These are phyloP conservation scores for Paspalum vaginatum DNA, from an alignment of 176 grass and related monocot species.

Conservation along the genomic window DNA sequence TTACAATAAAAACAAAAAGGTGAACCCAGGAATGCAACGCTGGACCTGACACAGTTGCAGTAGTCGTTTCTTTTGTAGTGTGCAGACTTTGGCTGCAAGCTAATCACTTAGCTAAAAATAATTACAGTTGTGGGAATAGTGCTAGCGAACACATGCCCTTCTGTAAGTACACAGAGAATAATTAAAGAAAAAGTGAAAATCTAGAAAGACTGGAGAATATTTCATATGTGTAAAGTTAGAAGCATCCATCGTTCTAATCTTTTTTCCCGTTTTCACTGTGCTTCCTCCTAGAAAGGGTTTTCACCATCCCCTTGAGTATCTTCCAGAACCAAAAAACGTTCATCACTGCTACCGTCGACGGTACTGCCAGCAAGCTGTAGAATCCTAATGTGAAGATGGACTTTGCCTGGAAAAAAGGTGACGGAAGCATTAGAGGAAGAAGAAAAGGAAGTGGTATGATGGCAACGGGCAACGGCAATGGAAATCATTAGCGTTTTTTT, in stretches of 20 bases:
- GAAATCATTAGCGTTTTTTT: background rate
- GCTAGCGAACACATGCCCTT: background rate
- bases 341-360: conserved; percentile 59
- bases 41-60: background rate
- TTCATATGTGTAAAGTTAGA: background rate
- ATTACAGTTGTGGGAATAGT: background rate
- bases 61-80: background rate
- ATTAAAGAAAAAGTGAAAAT: conserved; percentile 9
- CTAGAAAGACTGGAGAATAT: background rate
- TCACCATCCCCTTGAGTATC: conserved; percentile 82
- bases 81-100: background rate
- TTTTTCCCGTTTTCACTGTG: conserved; percentile 31
- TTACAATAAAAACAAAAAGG: too few relatives aligned
- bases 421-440: background rate
- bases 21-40: too few relatives aligned
- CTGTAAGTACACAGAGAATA: background rate
- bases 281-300: conserved; percentile 62
- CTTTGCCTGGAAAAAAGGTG: conserved; percentile 52
- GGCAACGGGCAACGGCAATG: background rate
- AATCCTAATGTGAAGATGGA: conserved; percentile 69
- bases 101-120: background rate
- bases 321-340: conserved; percentile 93
- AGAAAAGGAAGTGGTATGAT: background rate
- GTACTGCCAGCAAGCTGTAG: conserved; percentile 58
- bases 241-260: conserved; percentile 16